A percentile compares a stretch with the other conserved stretches of the same genome.
Conservation (phyloP, 2,329 filamentous ascomycete genomes). For the Cordyceps militaris region DNA sequence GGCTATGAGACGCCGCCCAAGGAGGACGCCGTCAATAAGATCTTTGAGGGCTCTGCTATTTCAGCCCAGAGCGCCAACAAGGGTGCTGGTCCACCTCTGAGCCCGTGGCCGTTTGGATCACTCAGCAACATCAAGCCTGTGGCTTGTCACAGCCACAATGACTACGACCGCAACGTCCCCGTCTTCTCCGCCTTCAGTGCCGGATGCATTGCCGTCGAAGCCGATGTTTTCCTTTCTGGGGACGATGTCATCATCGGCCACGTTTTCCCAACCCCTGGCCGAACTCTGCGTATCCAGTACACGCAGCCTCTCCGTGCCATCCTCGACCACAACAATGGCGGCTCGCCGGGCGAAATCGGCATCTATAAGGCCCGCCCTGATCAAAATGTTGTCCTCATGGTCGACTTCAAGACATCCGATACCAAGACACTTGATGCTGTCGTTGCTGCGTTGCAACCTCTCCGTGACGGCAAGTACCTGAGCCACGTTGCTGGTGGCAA, state of each 20-base stretch:
- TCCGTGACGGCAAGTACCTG: constrained; percentile 53
- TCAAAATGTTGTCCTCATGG: constrained; percentile 53
- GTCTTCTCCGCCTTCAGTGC: constrained; percentile 54
- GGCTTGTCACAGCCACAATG: constrained; percentile 61
- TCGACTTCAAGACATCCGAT: constrained; percentile 58
- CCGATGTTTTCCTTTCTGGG: constrained; percentile 59
- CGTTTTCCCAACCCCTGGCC: constrained; percentile 19
- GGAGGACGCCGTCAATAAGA: constrained; percentile 16
- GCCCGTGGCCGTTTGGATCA: constrained; percentile 16
- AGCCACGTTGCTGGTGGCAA: constrained; percentile 43
- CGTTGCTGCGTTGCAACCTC: constrained; percentile 39
- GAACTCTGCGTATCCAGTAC: constrained; percentile 14
- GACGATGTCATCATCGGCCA: constrained; percentile 57
- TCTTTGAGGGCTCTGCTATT: constrained; percentile 13
- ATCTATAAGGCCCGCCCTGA: constrained; percentile 47
- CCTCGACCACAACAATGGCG: constrained; percentile 16
- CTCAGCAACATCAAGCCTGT: constrained; percentile 23
- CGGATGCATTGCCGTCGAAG: constrained; percentile 59
- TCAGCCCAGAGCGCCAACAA: constrained; percentile 17
- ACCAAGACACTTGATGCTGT: constrained; percentile 17
- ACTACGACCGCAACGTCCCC: constrained; percentile 60
- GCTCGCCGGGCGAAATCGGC: constrained; percentile 29
- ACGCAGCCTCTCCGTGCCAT: constrained; percentile 13
- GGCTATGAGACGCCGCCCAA: constrained; percentile 13
- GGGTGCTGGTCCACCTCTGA: constrained; percentile 14